Percentiles rank a stretch among this genome's conserved stretches.
Conservation (phyloP, 805 yeast genomes). For the Metschnikowia continentalis region DNA sequence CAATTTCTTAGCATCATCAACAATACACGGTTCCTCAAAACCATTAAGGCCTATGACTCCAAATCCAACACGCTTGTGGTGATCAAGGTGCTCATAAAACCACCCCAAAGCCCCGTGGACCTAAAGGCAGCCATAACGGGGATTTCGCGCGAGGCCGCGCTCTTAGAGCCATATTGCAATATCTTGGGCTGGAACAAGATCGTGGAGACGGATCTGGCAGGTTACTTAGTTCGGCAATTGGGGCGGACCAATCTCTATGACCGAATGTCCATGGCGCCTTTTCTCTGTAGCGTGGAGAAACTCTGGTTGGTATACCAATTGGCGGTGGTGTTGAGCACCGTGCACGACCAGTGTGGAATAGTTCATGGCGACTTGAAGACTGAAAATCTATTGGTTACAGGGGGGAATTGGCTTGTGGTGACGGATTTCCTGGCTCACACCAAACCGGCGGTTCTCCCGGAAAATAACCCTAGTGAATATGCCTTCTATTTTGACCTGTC, state of each 20-base stretch:
- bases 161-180: conserved; percentile 46
- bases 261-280: conserved; percentile 81
- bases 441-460: conserved; percentile 84
- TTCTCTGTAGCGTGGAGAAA: conserved; percentile 75
- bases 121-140: conserved; percentile 24
- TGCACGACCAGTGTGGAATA: conserved; percentile 56
- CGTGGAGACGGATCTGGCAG: conserved; percentile 88
- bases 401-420: conserved; percentile 83
- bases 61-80: conserved; percentile 62
- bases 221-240: conserved; percentile 81
- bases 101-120: conserved; percentile 34
- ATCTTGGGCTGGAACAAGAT: conserved; percentile 69
- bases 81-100: conserved; percentile 80
- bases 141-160: conserved; percentile 32
- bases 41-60: conserved; percentile 71
- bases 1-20: conserved; percentile 75
- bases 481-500: conserved; percentile 91
- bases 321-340: conserved; percentile 53
- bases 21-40: conserved; percentile 79
- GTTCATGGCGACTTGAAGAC: conserved; percentile 90
- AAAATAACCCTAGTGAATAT: conserved; percentile 88
- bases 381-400: conserved; percentile 81
- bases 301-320: conserved; percentile 82
- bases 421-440: conserved; percentile 75
- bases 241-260: conserved; percentile 81